Base-by-base conservation (phyloP, 805 yeast species). In the Scheffersomyces lignosus region DNA sequence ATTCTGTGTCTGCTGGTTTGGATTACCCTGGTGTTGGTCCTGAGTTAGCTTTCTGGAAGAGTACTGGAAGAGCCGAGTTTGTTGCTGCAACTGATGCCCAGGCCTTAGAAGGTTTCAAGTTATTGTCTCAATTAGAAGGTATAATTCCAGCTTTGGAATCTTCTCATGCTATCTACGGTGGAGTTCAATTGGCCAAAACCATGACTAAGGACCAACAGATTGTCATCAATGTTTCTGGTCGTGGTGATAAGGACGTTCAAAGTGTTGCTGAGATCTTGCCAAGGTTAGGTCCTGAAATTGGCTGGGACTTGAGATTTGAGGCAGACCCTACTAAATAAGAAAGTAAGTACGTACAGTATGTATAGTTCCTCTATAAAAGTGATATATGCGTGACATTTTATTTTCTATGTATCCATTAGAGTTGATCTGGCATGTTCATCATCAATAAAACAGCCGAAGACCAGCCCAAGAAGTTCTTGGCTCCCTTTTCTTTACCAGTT, bases 11-110 rank as follows among this genome's bases (percentile, higher is more conserved):
- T 46, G 99, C 99, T 27, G 99, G 99, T 49, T 75, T 93, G 54
- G 99, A 93, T 66, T 93, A 93, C 62, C 99, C 99, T 17, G 99
- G 97, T 66, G 99, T 93, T 31, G 99, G 99, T 30, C 99, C 99
- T 22, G 98, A 93, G 67, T 75, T 93, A 50, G 95, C 98, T 2
- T 79, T 75, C 60, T 93, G 98, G 98, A 91, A 91, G 64, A 82
- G 83, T 37, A 82, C 84, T 43, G 97, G 97, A 18, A 81, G 99
- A 56, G 99, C 95, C 6, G 72, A 83, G 38, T 93, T 91, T 57
- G 64, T 82, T 31, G 95, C 96, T 31, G 97, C 95, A 38, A 87
- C 96, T 23, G 96, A 93, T 64, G 89, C 95, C n/a, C 81, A 93
- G 59, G 98, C 98, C 20, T 72, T 93, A 47, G 76, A 78, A 46